phyloP scores from a whole-genome alignment of 2,329 filamentous ascomycete species.

The Diaporthe batatas region DNA sequence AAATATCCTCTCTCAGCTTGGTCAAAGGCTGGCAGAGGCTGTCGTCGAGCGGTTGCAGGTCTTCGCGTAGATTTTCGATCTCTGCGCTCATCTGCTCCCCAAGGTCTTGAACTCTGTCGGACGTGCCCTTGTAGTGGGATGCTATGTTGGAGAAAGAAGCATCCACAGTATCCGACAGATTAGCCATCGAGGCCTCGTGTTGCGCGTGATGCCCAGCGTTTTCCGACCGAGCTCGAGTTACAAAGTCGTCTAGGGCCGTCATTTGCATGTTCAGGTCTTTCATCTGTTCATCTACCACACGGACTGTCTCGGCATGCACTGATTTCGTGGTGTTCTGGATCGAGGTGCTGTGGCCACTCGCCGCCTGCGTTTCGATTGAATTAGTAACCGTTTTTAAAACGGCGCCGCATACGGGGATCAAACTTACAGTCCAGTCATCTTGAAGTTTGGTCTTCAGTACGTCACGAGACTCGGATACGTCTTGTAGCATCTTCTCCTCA shows the following conservation, averaged over 20 bases:
- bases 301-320: slow-evolving; percentile 90
- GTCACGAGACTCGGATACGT: slow-evolving; percentile 80
- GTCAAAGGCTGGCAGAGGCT: slow-evolving; percentile 77
- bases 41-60: slow-evolving; percentile 71
- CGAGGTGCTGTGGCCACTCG: slow-evolving; percentile 83
- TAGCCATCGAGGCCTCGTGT: slow-evolving; percentile 75
- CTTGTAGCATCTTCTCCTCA: slow-evolving; percentile 77
- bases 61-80: slow-evolving; percentile 68
- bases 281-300: slow-evolving; percentile 91
- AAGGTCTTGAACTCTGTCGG: slow-evolving; percentile 76
- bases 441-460: slow-evolving; percentile 85
- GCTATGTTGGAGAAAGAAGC: slow-evolving; percentile 80
- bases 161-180: slow-evolving; percentile 76
- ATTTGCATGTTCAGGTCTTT: slow-evolving; percentile 90
- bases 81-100: slow-evolving; percentile 75
- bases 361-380: slow-evolving; percentile 60
- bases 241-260: slow-evolving; percentile 90
- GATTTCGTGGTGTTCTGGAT: slow-evolving; percentile 88
- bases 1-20: slow-evolving; percentile 78
- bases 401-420: slow-evolving; percentile 63
- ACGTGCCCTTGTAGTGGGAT: slow-evolving; percentile 76
- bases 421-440: slow-evolving; percentile 83
- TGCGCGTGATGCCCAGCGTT: slow-evolving; percentile 82
- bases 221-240: slow-evolving; percentile 82
- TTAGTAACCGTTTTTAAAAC: slow-evolving; percentile 46